These are phyloP conservation scores for Aspergillus sp. DNA, from an alignment of 2,329 filamentous ascomycete species.

Conservation along the genomic window DNA sequence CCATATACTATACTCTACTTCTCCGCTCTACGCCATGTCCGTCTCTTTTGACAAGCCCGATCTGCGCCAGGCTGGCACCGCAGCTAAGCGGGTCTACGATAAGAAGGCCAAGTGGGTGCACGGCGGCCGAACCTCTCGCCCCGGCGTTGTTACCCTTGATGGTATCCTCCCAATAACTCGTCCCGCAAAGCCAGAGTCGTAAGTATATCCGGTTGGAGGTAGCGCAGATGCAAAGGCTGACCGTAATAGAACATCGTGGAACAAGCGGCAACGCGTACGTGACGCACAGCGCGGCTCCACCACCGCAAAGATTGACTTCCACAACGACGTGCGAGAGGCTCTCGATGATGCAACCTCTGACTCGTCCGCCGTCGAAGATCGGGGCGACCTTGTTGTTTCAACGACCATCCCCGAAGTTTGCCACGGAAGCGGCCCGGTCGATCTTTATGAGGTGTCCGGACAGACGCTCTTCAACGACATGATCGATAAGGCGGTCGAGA, in stretches of 20 bases:
- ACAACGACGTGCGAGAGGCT: constrained; percentile 34
- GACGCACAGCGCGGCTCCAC: constrained; percentile 19
- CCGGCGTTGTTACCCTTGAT: not conserved
- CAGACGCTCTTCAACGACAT: constrained; percentile 59
- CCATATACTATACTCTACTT: not conserved
- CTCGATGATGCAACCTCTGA: constrained; percentile 28
- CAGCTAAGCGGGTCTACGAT: constrained; percentile 43
- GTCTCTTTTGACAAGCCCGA: constrained; percentile 50
- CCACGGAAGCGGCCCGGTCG: constrained; percentile 49
- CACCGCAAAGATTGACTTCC: constrained; percentile 26
- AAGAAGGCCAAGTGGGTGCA: constrained; percentile 43
- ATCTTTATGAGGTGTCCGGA: constrained; percentile 56
- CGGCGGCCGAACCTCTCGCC: constrained; percentile 27
- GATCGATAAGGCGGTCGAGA: constrained; percentile 58
- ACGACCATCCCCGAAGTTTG: constrained; percentile 47
- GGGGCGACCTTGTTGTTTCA: constrained; percentile 43
- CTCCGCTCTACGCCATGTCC: constrained; percentile 16
- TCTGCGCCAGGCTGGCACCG: constrained; percentile 55
- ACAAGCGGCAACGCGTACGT: constrained; percentile 13
- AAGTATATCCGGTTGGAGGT: constrained; percentile 7
- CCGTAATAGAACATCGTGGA: constrained; percentile 5
- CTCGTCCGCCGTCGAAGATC: constrained; percentile 33
- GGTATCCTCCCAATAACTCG: constrained; percentile 15
- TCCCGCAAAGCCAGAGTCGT: constrained; percentile 22
- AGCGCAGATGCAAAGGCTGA: not conserved